A percentile compares a stretch with the other conserved stretches of the same genome.
Conservation (phyloP, 2,329 filamentous ascomycete species). For the Knufia fluminis region DNA sequence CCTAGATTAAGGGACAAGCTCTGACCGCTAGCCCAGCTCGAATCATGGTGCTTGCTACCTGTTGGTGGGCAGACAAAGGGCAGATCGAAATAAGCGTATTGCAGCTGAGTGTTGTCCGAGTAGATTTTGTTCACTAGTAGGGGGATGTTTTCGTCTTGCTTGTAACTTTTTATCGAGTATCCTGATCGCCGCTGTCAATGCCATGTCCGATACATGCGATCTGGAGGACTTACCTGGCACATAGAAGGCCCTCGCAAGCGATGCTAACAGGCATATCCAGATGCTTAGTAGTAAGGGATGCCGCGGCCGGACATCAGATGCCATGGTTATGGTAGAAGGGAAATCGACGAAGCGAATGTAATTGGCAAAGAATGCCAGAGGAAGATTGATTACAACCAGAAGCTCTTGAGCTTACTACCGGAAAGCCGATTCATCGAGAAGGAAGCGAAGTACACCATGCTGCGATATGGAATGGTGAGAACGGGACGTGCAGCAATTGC, state of each 20-base stretch:
- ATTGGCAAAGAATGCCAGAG: slow-evolving; percentile 45
- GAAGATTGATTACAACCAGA: not conserved
- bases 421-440: not conserved
- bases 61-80: slow-evolving; percentile 78
- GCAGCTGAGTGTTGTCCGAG: slow-evolving; percentile 79
- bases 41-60: slow-evolving; percentile 55
- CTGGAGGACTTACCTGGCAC: slow-evolving; percentile 60
- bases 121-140: slow-evolving; percentile 89
- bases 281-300: not conserved
- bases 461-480: not conserved
- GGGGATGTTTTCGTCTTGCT: slow-evolving; percentile 65
- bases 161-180: slow-evolving; percentile 75
- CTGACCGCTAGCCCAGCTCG: slow-evolving; percentile 63
- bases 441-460: not conserved
- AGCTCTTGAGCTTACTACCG: not conserved
- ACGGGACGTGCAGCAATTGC: too few species aligned
- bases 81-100: slow-evolving; percentile 82
- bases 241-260: slow-evolving; percentile 62
- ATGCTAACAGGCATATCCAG: slow-evolving; percentile 33
- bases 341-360: slow-evolving; percentile 36
- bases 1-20: slow-evolving; percentile 75
- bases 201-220: slow-evolving; percentile 5
- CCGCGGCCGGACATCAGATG: slow-evolving; percentile 18
- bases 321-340: slow-evolving; percentile 20
- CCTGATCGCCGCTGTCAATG: slow-evolving; percentile 39